A percentile compares a stretch with the other conserved stretches of the same genome.
Conservation (phyloP, 768 basidiomycete species). For the Termitomyces sp. region DNA sequence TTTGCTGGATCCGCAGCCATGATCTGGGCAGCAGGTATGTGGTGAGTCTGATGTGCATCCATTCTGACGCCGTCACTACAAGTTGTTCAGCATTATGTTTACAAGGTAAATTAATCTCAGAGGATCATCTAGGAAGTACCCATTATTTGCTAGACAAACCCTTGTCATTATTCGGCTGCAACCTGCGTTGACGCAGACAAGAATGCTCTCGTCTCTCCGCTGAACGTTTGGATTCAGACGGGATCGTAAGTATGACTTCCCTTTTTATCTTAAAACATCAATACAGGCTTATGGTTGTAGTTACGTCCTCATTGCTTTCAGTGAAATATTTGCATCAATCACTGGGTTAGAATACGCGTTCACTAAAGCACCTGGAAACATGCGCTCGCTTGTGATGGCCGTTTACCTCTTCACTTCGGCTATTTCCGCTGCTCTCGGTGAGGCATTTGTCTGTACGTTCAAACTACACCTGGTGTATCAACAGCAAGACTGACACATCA, state of each 20-base stretch:
- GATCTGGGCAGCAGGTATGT: constrained; percentile 53
- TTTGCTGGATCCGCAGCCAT: constrained; percentile 49
- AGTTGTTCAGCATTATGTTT: constrained; percentile 70
- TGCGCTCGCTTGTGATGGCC: constrained; percentile 83
- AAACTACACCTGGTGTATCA: not conserved
- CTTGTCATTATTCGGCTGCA: constrained; percentile 47
- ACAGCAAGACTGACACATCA: not conserved
- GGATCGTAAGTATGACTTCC: constrained; percentile 42
- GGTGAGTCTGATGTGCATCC: not conserved
- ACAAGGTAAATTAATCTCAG: constrained; percentile 45
- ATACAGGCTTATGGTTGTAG: constrained; percentile 20
- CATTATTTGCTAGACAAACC: constrained; percentile 35
- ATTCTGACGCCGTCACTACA: constrained; percentile 23
- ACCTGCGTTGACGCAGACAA: constrained; percentile 40
- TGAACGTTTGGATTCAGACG: constrained; percentile 78
- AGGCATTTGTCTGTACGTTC: constrained; percentile 64
- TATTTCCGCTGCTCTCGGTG: constrained; percentile 55
- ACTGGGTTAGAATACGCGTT: constrained; percentile 87
- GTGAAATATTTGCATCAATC: constrained; percentile 78
- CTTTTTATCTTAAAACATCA: not conserved
- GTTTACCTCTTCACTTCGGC: constrained; percentile 58
- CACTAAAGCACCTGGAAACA: constrained; percentile 85
- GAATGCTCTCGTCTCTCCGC: constrained; percentile 45
- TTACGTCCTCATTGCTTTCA: constrained; percentile 62
- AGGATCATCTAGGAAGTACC: constrained; percentile 22